These are phyloP conservation scores for Gossypium raimondii DNA, from an alignment of 345 rosid genomes.

Conservation along the genomic window DNA sequence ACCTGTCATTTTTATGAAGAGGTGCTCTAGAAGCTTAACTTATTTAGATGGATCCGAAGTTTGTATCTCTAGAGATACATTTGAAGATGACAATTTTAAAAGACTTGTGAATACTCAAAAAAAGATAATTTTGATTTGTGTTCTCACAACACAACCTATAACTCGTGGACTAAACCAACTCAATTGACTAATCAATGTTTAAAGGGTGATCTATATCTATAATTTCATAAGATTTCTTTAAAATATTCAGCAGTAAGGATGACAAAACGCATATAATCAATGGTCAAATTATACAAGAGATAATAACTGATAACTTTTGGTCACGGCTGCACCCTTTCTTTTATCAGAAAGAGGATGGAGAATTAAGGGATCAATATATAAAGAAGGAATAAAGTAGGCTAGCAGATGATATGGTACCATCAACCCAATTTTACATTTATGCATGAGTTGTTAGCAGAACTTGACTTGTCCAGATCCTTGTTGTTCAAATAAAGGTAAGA, in stretches of 20 bases:
- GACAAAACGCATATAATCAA: background rate
- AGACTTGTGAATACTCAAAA: too few relatives aligned
- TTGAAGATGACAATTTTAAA: too few relatives aligned
- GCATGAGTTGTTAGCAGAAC: slow-evolving; percentile 1
- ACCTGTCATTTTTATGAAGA: slow-evolving; percentile 33
- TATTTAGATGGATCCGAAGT: slow-evolving; percentile 18
- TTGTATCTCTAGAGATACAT: too few relatives aligned
- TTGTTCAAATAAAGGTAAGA: slow-evolving; percentile 45
- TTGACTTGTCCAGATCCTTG: slow-evolving; percentile 30
- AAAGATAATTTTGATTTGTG: slow-evolving; percentile 5
- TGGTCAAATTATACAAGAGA: background rate
- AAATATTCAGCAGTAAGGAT: background rate
- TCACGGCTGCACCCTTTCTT: background rate
- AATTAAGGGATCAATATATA: slow-evolving; percentile 13
- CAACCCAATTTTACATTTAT: background rate
- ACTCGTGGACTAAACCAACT: too few relatives aligned
- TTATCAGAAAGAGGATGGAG: background rate
- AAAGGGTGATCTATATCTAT: background rate
- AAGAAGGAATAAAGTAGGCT: background rate
- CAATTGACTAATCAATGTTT: background rate
- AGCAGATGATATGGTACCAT: background rate
- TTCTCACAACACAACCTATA: background rate
- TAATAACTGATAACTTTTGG: background rate
- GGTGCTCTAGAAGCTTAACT: slow-evolving; percentile 10
- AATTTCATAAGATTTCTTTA: background rate